These are phyloP conservation scores for Olyra latifolia DNA, from an alignment of 176 grass and related monocot genomes.

Conservation along the genomic window DNA sequence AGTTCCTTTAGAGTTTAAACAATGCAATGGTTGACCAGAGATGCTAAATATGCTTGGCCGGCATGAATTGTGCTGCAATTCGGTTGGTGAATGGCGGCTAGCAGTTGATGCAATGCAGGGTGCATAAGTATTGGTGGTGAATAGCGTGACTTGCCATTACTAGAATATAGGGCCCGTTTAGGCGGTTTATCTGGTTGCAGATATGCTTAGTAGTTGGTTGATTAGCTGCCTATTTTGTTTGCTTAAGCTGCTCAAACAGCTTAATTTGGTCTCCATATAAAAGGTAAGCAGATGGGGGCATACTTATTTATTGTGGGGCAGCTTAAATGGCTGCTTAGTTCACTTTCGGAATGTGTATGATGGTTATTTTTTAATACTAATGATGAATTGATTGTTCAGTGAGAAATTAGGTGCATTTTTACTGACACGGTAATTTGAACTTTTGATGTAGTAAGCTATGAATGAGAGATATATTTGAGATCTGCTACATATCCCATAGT, in stretches of 20 bases:
- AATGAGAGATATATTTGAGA: conserved; percentile 8
- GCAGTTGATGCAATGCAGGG: not conserved
- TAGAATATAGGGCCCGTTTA: not conserved
- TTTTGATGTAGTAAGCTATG: not conserved
- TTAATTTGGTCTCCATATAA: not conserved
- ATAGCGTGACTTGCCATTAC: not conserved
- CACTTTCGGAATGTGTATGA: not conserved
- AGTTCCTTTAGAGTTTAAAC: not conserved
- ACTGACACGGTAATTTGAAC: not conserved
- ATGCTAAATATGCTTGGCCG: not conserved
- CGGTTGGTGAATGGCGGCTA: not conserved
- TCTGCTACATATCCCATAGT: not conserved
- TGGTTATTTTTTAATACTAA: not conserved
- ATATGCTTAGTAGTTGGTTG: conserved; percentile 12
- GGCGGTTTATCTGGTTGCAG: not conserved
- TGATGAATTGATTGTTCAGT: not conserved
- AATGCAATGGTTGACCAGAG: not conserved
- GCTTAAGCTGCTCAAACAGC: not conserved
- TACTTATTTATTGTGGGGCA: not conserved
- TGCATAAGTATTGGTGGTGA: not conserved
- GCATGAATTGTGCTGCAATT: not conserved
- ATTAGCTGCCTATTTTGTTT: not conserved
- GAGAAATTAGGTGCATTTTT: not conserved
- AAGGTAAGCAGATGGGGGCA: not conserved
- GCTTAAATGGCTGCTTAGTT: not conserved